Percentiles rank a stretch among this genome's conserved stretches.
phyloP scores from a whole-genome alignment of 1,139 yeast species.

The Scheffersomyces insectosa region DNA sequence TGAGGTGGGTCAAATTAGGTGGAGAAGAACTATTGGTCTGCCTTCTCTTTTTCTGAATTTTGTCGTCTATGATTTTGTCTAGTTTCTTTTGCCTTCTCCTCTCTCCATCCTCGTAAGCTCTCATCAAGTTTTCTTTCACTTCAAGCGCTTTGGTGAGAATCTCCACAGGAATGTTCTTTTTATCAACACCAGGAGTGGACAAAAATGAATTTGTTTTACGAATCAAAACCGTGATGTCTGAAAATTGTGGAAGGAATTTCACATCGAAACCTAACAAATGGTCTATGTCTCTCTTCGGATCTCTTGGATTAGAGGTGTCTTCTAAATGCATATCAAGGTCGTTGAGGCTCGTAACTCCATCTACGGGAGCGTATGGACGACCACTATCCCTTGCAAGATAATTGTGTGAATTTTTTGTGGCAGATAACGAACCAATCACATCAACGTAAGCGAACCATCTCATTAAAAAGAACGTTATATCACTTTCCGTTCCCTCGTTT shows the following conservation, averaged over 20 bases:
- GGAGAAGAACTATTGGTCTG: conserved; percentile 13
- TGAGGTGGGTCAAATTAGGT: conserved; percentile 19
- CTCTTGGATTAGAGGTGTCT: conserved; percentile 7
- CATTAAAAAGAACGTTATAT: conserved; percentile 59
- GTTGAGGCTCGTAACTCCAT: conserved; percentile 1
- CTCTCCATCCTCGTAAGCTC: conserved; percentile 35
- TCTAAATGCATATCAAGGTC: conserved; percentile 7
- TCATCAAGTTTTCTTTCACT: conserved; percentile 38
- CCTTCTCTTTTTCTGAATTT: conserved; percentile 13
- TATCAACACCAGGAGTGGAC: conserved; percentile 9
- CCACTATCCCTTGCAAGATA: conserved; percentile 19
- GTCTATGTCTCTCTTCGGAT: conserved; percentile 51
- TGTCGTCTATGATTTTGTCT: conserved; percentile 24
- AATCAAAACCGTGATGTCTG: conserved; percentile 47
- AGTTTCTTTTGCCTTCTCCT: conserved; percentile 33
- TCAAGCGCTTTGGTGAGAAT: conserved; percentile 48
- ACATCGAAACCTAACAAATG: conserved; percentile 61
- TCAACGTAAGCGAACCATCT: conserved; percentile 77
- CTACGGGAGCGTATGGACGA: conserved; percentile 8
- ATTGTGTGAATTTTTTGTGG: conserved; percentile 33
- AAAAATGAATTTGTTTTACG: conserved; percentile 27
- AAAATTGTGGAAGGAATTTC: conserved; percentile 49
- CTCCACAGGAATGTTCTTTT: conserved; percentile 27
- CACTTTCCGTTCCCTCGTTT: conserved; percentile 24
- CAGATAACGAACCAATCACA: conserved; percentile 60